These are phyloP conservation scores for Verticillium dahliae DNA, from an alignment of 2,329 filamentous ascomycete genomes.

Conservation along the genomic window DNA sequence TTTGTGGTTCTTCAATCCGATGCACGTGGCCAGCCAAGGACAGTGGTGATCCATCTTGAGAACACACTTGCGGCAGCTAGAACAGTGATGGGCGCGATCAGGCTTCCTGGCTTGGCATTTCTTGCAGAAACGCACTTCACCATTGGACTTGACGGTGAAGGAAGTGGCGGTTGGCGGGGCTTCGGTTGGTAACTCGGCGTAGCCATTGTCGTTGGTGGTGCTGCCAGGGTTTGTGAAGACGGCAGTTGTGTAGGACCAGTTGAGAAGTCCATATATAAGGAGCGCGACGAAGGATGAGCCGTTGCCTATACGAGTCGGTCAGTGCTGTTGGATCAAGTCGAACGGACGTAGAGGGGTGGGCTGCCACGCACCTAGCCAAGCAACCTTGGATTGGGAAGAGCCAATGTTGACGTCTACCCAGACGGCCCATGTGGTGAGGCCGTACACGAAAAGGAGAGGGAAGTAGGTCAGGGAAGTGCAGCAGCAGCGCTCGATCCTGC, in stretches of 20 bases:
- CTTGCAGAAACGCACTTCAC: conserved; percentile 86
- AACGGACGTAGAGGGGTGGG: conserved; percentile 2
- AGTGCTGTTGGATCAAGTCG: conserved; percentile 9
- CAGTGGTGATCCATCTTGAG: conserved; percentile 99
- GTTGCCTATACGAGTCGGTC: conserved; percentile 33
- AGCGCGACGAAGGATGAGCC: conserved; percentile 58
- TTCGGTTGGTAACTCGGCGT: conserved; percentile 75
- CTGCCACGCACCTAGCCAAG: conserved; percentile 48
- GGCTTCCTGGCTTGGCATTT: conserved; percentile 95
- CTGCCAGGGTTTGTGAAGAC: conserved; percentile 88
- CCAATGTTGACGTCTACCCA: conserved; percentile 79
- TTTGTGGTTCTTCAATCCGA: conserved; percentile 93
- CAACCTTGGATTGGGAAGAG: conserved; percentile 39
- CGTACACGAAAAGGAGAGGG: conserved; percentile 83
- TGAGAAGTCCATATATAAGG: conserved; percentile 69
- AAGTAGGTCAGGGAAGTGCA: conserved; percentile 75
- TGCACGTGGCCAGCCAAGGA: conserved; percentile 93
- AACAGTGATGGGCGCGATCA: conserved; percentile 94
- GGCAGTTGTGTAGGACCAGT: conserved; percentile 84
- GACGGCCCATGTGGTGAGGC: conserved; percentile 87
- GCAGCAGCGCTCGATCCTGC: conserved; percentile 74
- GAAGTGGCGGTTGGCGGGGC: conserved; percentile 57
- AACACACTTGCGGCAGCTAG: conserved; percentile 86
- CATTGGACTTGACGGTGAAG: conserved; percentile 88
- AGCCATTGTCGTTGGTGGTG: conserved; percentile 59